Conservation (phyloP, 2,329 filamentous ascomycete species). For the Penicillium occitanis region DNA sequence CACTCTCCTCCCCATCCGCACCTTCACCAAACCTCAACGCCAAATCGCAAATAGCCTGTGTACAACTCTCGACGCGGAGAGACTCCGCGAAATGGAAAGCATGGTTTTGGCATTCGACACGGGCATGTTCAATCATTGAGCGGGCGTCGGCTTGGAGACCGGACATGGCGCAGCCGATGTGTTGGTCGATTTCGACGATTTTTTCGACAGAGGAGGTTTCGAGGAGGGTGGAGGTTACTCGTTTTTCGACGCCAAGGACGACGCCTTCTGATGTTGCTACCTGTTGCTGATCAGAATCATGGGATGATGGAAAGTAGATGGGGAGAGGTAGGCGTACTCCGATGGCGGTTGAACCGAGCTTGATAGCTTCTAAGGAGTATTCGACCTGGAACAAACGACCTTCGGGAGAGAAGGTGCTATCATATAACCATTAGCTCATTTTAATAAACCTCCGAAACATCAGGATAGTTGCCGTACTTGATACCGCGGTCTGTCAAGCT, state of each 20-base stretch:
- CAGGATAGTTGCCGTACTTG: constrained; percentile 63
- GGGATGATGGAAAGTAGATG: neutral
- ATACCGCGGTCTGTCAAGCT: constrained; percentile 79
- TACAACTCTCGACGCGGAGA: constrained; percentile 94
- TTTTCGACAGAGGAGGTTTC: constrained; percentile 98
- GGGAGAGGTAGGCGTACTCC: constrained; percentile 57
- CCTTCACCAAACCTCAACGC: constrained; percentile 95
- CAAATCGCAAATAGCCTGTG: constrained; percentile 96
- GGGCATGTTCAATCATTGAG: constrained; percentile 97
- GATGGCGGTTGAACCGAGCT: constrained; percentile 97
- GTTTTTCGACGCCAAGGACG: constrained; percentile 97
- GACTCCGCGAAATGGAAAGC: constrained; percentile 97
- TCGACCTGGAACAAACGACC: constrained; percentile 99
- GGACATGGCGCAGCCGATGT: constrained; percentile 98
- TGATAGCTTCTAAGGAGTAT: constrained; percentile 99
- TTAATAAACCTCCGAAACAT: neutral
- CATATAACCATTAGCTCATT: constrained; percentile 2
- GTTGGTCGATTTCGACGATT: constrained; percentile 98
- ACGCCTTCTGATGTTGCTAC: constrained; percentile 93
- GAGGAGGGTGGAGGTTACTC: constrained; percentile 93
- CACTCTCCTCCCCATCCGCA: constrained; percentile 95
- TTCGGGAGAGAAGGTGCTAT: constrained; percentile 97
- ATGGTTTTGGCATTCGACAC: constrained; percentile 95
- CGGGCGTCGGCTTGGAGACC: constrained; percentile 96
- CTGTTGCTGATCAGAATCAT: constrained; percentile 35